These are phyloP conservation scores for Plenodomus biglobosus DNA, from an alignment of 2,329 filamentous ascomycete species.

Conservation along the genomic window DNA sequence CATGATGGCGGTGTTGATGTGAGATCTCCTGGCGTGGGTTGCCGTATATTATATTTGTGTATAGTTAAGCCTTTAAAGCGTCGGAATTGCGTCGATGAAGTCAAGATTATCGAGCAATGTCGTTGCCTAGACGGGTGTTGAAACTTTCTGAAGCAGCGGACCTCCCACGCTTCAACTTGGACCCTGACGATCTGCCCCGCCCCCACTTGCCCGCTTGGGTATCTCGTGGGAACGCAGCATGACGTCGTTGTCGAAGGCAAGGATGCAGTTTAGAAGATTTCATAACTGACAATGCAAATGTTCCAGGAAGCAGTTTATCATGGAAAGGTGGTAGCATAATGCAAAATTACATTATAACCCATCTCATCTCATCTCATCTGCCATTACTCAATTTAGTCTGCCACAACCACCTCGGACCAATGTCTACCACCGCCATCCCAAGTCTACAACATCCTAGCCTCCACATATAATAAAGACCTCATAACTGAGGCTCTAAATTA, in stretches of 20 bases:
- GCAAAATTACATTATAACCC: too few species aligned
- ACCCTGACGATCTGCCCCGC: conserved; percentile 26
- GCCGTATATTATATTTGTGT: too few species aligned
- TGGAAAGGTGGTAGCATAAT: too few species aligned
- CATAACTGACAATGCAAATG: too few species aligned
- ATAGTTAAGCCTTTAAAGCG: conserved; percentile 32
- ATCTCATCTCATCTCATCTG: too few species aligned
- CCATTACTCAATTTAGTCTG: too few species aligned
- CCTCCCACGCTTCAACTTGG: conserved; percentile 8
- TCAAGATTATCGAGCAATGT: conserved; percentile 3
- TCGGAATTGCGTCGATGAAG: background rate
- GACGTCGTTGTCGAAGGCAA: too few species aligned
- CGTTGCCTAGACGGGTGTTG: conserved; percentile 15
- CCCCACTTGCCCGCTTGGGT: conserved; percentile 17
- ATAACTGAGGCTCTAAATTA: background rate
- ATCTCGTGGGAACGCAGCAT: too few species aligned
- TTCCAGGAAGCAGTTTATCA: too few species aligned
- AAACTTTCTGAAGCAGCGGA: conserved; percentile 14
- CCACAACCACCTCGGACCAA: too few species aligned
- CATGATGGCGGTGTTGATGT: conserved; percentile 21
- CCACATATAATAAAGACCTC: background rate
- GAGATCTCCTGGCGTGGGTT: too few species aligned
- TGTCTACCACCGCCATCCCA: background rate
- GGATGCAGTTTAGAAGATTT: too few species aligned
- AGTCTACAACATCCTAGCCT: background rate